These are phyloP conservation scores for Fusarium lateritium DNA, from an alignment of 2,329 filamentous ascomycete species.

Conservation along the genomic window DNA sequence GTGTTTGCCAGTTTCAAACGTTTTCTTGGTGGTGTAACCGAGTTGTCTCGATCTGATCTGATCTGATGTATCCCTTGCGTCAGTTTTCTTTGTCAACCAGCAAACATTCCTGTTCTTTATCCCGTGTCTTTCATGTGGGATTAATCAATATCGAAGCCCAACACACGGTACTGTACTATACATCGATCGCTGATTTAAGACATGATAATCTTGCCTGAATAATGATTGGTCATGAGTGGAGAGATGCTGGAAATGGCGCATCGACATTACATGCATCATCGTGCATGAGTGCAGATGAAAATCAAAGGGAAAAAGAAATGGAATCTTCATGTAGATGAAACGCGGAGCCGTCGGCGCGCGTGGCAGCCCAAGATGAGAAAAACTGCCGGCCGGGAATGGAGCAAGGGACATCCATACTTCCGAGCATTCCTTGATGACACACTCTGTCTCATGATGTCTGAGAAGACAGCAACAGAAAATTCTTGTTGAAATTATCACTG, in stretches of 20 bases:
- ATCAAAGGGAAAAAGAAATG: neutral
- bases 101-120: conserved; percentile 27
- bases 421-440: neutral
- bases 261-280: conserved; percentile 8
- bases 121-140: conserved; percentile 12
- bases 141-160: conserved; percentile 11
- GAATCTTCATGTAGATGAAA: conserved; percentile 35
- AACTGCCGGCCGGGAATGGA: conserved; percentile 12
- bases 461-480: neutral
- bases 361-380: conserved; percentile 12
- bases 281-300: conserved; percentile 15
- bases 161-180: neutral
- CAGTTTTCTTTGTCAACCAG: conserved; percentile 6
- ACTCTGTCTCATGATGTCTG: neutral
- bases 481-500: conserved; percentile 21
- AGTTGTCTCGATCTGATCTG: conserved; percentile 26
- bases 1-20: conserved; percentile 14
- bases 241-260: neutral
- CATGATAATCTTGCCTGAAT: neutral
- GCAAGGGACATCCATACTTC: conserved; percentile 13
- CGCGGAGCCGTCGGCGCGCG: conserved; percentile 17
- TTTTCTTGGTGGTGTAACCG: conserved; percentile 4
- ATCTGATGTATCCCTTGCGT: conserved; percentile 21
- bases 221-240: conserved; percentile 1
- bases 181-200: neutral